phyloP scores from a whole-genome alignment of 73 alveolate species.

The Paramecium bursaria region DNA sequence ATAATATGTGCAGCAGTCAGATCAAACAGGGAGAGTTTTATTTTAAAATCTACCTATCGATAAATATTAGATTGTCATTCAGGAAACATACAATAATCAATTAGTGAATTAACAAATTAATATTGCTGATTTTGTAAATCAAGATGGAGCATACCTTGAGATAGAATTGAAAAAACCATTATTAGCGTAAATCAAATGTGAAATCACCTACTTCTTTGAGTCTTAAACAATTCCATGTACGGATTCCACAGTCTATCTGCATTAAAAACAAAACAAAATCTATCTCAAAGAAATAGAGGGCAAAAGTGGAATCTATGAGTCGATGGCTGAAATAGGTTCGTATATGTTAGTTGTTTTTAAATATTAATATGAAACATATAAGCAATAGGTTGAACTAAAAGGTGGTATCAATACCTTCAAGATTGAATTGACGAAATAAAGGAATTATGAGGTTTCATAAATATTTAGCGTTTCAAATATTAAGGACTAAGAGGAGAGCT shows the following conservation, averaged over 20 bases:
- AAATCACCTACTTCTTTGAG: background rate
- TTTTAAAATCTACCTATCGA: slow-evolving; percentile 39
- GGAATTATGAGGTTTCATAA: background rate
- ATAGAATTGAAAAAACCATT: background rate
- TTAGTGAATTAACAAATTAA: background rate
- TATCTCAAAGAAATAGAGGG: slow-evolving; percentile 10
- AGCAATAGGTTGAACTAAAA: background rate
- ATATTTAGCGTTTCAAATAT: background rate
- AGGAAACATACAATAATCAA: slow-evolving; percentile 5
- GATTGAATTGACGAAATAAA: background rate
- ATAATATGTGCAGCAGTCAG: slow-evolving; percentile 41
- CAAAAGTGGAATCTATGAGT: slow-evolving; percentile 28
- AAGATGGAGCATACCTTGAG: slow-evolving; percentile 37
- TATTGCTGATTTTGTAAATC: background rate
- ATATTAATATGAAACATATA: background rate
- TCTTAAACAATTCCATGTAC: background rate
- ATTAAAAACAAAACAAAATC: background rate
- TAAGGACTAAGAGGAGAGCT: slow-evolving; percentile 3
- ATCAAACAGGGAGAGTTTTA: slow-evolving; percentile 26
- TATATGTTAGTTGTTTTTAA: background rate
- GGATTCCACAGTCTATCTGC: background rate
- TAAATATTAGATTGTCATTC: background rate
- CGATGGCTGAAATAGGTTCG: background rate
- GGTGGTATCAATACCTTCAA: slow-evolving; percentile 17
- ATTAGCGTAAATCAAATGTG: background rate